Evolutionary conservation across 2,329 filamentous ascomycete genomes (phyloP).

Genomic region (Pseudomassariella vexata): DNA sequence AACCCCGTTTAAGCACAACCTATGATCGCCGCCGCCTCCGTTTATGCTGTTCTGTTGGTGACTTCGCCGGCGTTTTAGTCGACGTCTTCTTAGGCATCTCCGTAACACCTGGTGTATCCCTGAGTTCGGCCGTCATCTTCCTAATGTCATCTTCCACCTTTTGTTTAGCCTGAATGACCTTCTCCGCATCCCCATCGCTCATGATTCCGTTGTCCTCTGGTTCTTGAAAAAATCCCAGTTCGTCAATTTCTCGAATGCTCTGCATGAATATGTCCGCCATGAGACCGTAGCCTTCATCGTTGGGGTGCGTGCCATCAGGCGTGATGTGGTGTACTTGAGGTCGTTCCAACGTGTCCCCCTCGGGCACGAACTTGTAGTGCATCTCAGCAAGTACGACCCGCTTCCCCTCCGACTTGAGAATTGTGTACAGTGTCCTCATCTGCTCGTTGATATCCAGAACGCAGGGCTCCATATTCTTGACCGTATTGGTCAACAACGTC

Average conservation of each 20-base stretch:
- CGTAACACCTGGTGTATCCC: too few relatives aligned
- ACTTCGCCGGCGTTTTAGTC: too few relatives aligned
- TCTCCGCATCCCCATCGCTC: constrained; percentile 10
- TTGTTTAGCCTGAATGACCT: not conserved
- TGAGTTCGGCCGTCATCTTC: too few relatives aligned
- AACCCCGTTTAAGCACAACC: too few relatives aligned
- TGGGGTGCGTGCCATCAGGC: constrained; percentile 18
- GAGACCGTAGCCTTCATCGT: constrained; percentile 16
- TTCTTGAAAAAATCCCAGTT: constrained; percentile 10
- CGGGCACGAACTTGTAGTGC: constrained; percentile 15
- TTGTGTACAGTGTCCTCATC: constrained; percentile 11
- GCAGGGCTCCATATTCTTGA: constrained; percentile 11
- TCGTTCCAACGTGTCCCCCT: constrained; percentile 8
- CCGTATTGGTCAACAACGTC: constrained; percentile 18
- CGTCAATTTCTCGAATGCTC: constrained; percentile 15
- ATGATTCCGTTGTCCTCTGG: constrained; percentile 12
- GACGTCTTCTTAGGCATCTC: too few relatives aligned
- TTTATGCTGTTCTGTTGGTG: too few relatives aligned
- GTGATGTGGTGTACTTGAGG: constrained; percentile 13
- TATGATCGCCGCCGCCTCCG: too few relatives aligned
- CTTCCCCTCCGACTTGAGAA: constrained; percentile 7
- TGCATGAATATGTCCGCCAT: constrained; percentile 17
- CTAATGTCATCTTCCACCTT: too few relatives aligned
- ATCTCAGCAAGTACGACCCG: constrained; percentile 20
- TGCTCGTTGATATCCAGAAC: constrained; percentile 16